A percentile compares a stretch with the other conserved stretches of the same genome.
phyloP scores from a whole-genome alignment of 176 grass and related monocot species.

The Panicum miliaceum region DNA sequence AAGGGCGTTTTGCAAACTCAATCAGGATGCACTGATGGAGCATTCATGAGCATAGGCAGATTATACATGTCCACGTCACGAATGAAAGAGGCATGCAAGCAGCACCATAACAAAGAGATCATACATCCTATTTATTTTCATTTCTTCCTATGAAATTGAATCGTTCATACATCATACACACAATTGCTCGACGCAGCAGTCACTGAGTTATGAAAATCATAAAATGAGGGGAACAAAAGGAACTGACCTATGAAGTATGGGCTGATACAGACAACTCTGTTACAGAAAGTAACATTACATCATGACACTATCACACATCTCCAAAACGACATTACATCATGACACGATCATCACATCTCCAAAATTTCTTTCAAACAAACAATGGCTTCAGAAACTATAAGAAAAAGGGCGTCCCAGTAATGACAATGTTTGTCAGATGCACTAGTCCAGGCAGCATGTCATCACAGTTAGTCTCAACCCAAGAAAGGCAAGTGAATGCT shows the following conservation, averaged over 20 bases:
- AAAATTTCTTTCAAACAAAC: background rate
- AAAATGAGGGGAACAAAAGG: background rate
- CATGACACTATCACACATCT: background rate
- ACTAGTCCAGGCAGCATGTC: background rate
- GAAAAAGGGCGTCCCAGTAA: background rate
- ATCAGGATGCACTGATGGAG: background rate
- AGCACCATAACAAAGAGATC: background rate
- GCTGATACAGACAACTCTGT: background rate
- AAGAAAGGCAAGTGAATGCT: background rate
- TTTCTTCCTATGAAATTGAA: background rate
- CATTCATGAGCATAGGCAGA: background rate
- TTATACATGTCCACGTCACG: background rate
- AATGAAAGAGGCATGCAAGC: background rate
- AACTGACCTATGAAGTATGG: background rate
- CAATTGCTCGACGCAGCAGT: background rate
- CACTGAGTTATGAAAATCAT: background rate
- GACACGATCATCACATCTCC: background rate
- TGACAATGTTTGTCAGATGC: background rate
- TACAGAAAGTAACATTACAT: background rate
- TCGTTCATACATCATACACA: slow-evolving; percentile 1
- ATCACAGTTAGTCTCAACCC: background rate
- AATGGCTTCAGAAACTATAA: slow-evolving; percentile 5
- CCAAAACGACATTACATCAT: background rate
- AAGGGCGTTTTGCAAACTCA: background rate
- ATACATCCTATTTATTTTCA: background rate